phyloP scores from a whole-genome alignment of 176 grass and related monocot species.

The Calamus simplicifolius region DNA sequence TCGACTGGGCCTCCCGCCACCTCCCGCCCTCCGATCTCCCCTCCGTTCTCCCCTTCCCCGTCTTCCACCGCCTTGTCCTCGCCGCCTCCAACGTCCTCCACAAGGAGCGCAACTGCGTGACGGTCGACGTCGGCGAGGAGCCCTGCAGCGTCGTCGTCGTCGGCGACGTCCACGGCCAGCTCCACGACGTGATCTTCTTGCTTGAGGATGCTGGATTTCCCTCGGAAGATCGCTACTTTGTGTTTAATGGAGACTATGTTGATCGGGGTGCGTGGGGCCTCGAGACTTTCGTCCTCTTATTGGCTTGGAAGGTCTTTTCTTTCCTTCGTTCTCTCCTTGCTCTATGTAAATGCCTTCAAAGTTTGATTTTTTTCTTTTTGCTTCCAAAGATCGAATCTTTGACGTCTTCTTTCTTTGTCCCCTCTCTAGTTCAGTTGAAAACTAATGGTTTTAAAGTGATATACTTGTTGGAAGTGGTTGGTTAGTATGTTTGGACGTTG shows the following conservation, averaged over 20 bases:
- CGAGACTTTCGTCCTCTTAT: constrained; percentile 76
- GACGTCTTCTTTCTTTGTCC: too few species aligned
- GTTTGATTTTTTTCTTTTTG: too few species aligned
- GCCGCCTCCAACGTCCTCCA: constrained; percentile 71
- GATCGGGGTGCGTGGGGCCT: constrained; percentile 93
- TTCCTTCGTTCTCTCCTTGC: constrained; percentile 1
- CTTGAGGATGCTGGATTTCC: constrained; percentile 80
- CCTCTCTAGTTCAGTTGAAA: too few species aligned
- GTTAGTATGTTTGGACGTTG: too few species aligned
- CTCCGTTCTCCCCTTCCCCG: constrained; percentile 31
- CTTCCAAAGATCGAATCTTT: too few species aligned
- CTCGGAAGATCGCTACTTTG: constrained; percentile 65
- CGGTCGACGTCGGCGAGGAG: constrained; percentile 41
- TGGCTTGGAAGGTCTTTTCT: constrained; percentile 84
- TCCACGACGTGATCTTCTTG: constrained; percentile 92
- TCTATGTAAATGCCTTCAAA: background rate
- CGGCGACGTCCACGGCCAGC: constrained; percentile 94
- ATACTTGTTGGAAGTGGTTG: too few species aligned
- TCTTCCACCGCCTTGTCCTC: constrained; percentile 61
- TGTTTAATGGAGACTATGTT: constrained; percentile 96
- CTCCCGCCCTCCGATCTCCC: constrained; percentile 57
- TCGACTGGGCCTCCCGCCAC: constrained; percentile 76
- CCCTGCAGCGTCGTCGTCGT: constrained; percentile 53
- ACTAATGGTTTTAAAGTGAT: too few species aligned
- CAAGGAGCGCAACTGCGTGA: constrained; percentile 75